Evolutionary conservation across 768 basidiomycete genomes (phyloP).

Genomic region (Hericium alpestre): DNA sequence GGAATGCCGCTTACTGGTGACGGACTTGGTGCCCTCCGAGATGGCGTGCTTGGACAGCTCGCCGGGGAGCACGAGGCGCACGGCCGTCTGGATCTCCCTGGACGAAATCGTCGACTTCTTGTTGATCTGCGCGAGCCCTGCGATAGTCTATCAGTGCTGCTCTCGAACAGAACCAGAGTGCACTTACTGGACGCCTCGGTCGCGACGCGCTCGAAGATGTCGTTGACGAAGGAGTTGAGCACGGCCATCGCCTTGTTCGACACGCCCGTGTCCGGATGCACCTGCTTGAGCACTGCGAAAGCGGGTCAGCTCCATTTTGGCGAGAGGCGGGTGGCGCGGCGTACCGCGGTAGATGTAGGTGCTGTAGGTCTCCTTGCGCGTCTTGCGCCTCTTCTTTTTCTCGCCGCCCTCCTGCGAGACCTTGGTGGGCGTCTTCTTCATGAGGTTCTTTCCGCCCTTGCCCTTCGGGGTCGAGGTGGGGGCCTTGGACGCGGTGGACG

Average conservation of each 20-base stretch:
- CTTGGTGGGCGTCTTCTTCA: slow-evolving; percentile 44
- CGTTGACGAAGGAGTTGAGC: slow-evolving; percentile 76
- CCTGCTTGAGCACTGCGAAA: slow-evolving; percentile 68
- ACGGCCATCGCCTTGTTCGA: slow-evolving; percentile 85
- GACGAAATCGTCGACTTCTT: slow-evolving; percentile 91
- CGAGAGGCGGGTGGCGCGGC: slow-evolving; percentile 6
- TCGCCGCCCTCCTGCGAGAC: slow-evolving; percentile 47
- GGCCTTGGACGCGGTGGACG: slow-evolving; percentile 45
- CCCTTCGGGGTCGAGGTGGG: slow-evolving; percentile 32
- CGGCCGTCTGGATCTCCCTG: slow-evolving; percentile 80
- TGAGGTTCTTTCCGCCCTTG: slow-evolving; percentile 29
- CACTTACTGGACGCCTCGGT: slow-evolving; percentile 58
- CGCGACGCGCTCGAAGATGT: slow-evolving; percentile 75
- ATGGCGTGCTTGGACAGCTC: slow-evolving; percentile 84
- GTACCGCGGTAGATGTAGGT: slow-evolving; percentile 79
- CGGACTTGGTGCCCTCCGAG: slow-evolving; percentile 72
- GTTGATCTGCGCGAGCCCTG: slow-evolving; percentile 75
- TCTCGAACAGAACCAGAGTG: neutral
- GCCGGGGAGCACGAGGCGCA: slow-evolving; percentile 75
- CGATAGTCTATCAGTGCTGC: neutral
- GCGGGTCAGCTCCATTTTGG: neutral
- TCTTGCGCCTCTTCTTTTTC: slow-evolving; percentile 75
- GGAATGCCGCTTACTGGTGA: slow-evolving; percentile 41
- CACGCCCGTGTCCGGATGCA: slow-evolving; percentile 90
- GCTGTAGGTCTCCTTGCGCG: slow-evolving; percentile 74